Conservation (phyloP, 441 rosid genomes). For the Hypseocharis bilobata region DNA sequence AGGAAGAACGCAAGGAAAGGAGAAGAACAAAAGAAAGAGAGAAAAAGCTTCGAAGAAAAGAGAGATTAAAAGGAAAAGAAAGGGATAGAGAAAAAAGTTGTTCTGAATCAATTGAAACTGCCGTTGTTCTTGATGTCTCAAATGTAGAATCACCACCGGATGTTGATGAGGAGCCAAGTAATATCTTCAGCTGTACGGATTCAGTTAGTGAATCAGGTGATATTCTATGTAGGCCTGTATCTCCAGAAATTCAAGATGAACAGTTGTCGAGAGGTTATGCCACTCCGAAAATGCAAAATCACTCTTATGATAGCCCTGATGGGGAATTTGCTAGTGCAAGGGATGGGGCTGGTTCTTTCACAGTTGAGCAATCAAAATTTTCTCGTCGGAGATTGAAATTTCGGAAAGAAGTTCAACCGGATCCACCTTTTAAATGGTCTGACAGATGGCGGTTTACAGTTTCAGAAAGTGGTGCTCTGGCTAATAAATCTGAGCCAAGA, state of each 20-base stretch:
- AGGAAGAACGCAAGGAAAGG: conserved; percentile 80
- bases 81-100: conserved; percentile 46
- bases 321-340: conserved; percentile 41
- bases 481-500: conserved; percentile 46
- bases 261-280: conserved; percentile 27
- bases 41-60: conserved; percentile 22
- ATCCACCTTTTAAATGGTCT: conserved; percentile 51
- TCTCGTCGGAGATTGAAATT: conserved; percentile 45
- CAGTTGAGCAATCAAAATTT: conserved; percentile 40
- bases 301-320: conserved; percentile 39
- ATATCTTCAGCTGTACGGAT: conserved; percentile 34
- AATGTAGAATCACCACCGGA: conserved; percentile 40
- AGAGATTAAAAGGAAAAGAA: conserved; percentile 34
- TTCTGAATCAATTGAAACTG: conserved; percentile 30
- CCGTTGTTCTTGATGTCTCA: conserved; percentile 27
- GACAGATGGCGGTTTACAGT: conserved; percentile 42
- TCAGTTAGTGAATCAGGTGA: conserved; percentile 39
- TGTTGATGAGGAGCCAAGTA: conserved; percentile 41
- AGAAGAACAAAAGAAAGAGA: conserved; percentile 38
- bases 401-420: conserved; percentile 45
- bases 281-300: conserved; percentile 28
- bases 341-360: conserved; percentile 44
- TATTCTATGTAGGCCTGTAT: conserved; percentile 42
- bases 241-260: conserved; percentile 40
- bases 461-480: conserved; percentile 42